These are phyloP conservation scores for Penicillium sp. DNA, from an alignment of 2,329 filamentous ascomycete species.

Conservation along the genomic window DNA sequence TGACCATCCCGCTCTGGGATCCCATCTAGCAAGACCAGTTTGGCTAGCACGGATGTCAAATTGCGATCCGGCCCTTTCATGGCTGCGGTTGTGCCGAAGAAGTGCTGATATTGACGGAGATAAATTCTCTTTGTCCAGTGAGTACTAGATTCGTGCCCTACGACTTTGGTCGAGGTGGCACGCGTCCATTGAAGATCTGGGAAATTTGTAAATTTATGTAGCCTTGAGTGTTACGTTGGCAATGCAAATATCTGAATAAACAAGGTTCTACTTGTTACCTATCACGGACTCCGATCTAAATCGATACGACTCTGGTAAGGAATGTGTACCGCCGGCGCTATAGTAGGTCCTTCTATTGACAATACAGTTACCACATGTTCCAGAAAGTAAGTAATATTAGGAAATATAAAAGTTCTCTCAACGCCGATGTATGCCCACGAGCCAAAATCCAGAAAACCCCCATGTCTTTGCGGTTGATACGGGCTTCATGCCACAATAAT, in stretches of 20 bases:
- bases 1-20: background rate
- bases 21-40: background rate
- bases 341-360: no score
- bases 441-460: no score
- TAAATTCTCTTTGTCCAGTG: slow-evolving; percentile 30
- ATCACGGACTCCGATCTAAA: no score
- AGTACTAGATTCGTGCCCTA: slow-evolving; percentile 45
- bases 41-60: slow-evolving; percentile 96
- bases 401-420: no score
- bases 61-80: slow-evolving; percentile 80
- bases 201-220: slow-evolving; percentile 17
- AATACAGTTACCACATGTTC: no score
- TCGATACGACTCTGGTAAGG: no score
- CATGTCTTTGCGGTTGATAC: no score
- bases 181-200: slow-evolving; percentile 45
- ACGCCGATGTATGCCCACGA: no score
- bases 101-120: slow-evolving; percentile 73
- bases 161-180: slow-evolving; percentile 33
- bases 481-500: no score
- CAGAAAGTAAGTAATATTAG: no score
- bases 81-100: slow-evolving; percentile 98
- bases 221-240: background rate
- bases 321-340: no score
- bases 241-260: background rate
- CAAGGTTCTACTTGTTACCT: no score